phyloP scores from a whole-genome alignment of 768 basidiomycete genomes.

The Filobasidium floriforme region DNA sequence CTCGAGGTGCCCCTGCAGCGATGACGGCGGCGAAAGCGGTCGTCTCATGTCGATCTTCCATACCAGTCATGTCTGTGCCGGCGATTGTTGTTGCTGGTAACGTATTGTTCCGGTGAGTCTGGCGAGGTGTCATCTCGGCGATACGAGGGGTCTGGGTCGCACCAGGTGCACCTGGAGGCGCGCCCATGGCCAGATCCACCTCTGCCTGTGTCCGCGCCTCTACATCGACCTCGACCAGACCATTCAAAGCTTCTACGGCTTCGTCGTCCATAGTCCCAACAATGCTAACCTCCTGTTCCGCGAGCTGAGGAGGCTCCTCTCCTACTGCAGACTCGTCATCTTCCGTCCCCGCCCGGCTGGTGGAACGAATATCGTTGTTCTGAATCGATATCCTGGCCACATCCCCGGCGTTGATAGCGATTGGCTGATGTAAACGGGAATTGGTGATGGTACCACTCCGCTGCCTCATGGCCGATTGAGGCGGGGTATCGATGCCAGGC shows the following conservation, averaged over 20 bases:
- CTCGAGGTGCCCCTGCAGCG: constrained; percentile 43
- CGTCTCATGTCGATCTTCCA: neutral
- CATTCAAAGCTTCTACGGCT: constrained; percentile 27
- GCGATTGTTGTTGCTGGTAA: constrained; percentile 5
- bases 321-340: constrained; percentile 16
- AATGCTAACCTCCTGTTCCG: constrained; percentile 15
- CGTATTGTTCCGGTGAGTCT: neutral
- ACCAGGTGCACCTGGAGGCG: constrained; percentile 24
- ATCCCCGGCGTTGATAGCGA: neutral
- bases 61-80: constrained; percentile 1
- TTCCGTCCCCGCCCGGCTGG: constrained; percentile 22
- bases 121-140: constrained; percentile 24
- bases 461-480: constrained; percentile 2
- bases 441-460: constrained; percentile 19
- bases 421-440: neutral
- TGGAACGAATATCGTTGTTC: constrained; percentile 13
- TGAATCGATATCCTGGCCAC: neutral
- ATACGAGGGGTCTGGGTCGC: constrained; percentile 18
- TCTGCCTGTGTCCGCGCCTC: constrained; percentile 23
- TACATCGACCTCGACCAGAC: constrained; percentile 35
- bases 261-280: constrained; percentile 23
- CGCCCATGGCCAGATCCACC: constrained; percentile 26
- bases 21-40: constrained; percentile 26
- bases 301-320: constrained; percentile 10
- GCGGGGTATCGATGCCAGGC: neutral